phyloP scores from a whole-genome alignment of 2,329 filamentous ascomycete genomes.

The Torrubiellomyces zombiae region DNA sequence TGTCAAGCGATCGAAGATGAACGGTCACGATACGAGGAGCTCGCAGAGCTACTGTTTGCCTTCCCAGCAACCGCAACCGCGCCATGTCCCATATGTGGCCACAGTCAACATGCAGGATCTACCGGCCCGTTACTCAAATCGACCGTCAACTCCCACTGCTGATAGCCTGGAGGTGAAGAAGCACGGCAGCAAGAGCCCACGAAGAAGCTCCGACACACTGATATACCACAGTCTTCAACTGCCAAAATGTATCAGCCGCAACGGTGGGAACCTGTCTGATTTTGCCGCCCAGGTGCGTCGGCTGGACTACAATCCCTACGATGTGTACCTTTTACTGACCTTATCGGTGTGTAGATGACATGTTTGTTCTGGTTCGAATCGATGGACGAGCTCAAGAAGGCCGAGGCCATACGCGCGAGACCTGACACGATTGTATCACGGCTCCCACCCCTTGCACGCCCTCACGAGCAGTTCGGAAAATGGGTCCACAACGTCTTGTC shows the following conservation, averaged over 20 bases:
- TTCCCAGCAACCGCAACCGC: constrained; percentile 9
- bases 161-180: constrained; percentile 11
- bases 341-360: constrained; percentile 47
- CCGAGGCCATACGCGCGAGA: constrained; percentile 41
- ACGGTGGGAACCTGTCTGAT: constrained; percentile 61
- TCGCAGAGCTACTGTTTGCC: constrained; percentile 16
- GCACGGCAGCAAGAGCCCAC: constrained; percentile 16
- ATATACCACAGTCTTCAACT: constrained; percentile 50
- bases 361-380: constrained; percentile 97
- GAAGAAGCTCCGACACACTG: constrained; percentile 26
- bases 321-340: not conserved
- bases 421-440: constrained; percentile 26
- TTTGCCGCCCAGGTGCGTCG: constrained; percentile 61
- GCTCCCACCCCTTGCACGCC: constrained; percentile 56
- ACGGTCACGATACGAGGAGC: constrained; percentile 17
- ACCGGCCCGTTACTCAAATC: constrained; percentile 17
- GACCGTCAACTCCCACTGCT: constrained; percentile 21
- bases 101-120: constrained; percentile 4
- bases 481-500: constrained; percentile 85
- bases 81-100: constrained; percentile 2
- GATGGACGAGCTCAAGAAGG: constrained; percentile 58
- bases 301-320: not conserved
- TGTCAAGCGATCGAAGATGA: constrained; percentile 13
- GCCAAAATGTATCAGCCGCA: constrained; percentile 57
- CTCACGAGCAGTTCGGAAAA: constrained; percentile 69